Evolutionary conservation across 305 asterid species (phyloP), one percentile per base, ranked within the genome.

Genomic region (Caryopteris hybrid): DNA sequence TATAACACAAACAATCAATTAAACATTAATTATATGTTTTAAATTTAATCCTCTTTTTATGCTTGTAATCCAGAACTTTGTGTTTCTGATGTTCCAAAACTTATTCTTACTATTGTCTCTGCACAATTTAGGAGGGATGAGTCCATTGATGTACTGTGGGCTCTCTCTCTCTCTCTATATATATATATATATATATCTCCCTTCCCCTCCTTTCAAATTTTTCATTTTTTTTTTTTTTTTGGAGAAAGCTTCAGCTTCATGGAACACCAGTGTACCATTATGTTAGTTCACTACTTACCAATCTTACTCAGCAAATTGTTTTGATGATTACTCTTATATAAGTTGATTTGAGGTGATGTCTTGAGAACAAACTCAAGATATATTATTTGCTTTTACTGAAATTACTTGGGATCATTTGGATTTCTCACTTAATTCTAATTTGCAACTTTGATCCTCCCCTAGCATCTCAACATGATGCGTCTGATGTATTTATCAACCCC

Each of bases 221-320:
- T 6, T 7, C 2, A 36, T 47, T 58, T 73, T 89, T 92, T 64
- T 89, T 92, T 76, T 87, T 83, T 76, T 87, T 95, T 71, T 82
- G 89, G 18, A 81, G 87, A 75, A 84, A 80, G 78, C 83, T 70
- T 64, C 91, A 78, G 83, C 77, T 84, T 69, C 90, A 82, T 58
- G 89, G 89, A 52, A 83, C 90, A 36, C 95, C 89, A 27, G 80
- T 87, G 57, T 89, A 77, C 79, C 85, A 89, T 84, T 87, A 81
- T 76, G 96, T 89, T 59, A 83, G 96, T 86, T 22, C 48, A 36
- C 11, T 51, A 21, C n/a, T 47, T 57, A 36, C 27, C 55, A 27
- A 31, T 53, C 31, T 13, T 20, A 13, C 56, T 68, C 51, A 68
- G 42, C 48, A n/a, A 16, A 8, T 38, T 47, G 21, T 57, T 41